These are phyloP conservation scores for Irpex sp. DNA, from an alignment of 1,284 basidiomycete species.

Conservation along the genomic window DNA sequence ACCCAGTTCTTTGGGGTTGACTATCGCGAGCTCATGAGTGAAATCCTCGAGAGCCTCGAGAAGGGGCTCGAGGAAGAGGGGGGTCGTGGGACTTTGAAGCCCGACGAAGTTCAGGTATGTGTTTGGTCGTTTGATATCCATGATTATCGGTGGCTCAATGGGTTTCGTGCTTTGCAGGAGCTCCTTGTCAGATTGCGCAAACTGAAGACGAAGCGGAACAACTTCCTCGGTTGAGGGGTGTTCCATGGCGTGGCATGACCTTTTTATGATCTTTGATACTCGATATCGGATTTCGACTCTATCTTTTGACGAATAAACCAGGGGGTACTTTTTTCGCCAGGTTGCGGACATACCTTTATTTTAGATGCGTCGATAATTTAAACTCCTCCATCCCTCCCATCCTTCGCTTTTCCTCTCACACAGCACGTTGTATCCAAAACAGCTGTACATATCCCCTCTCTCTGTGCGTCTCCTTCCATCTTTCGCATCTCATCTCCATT, in stretches of 20 bases:
- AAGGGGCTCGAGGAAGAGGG: constrained; percentile 67
- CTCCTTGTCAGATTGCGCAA: constrained; percentile 56
- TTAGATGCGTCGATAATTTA: not conserved
- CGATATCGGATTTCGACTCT: not conserved
- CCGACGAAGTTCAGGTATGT: constrained; percentile 68
- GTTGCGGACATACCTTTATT: not conserved
- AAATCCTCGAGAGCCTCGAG: constrained; percentile 77
- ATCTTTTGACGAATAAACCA: not conserved
- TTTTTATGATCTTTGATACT: not conserved
- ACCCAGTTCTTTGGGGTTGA: constrained; percentile 82
- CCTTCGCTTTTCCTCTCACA: too few species aligned
- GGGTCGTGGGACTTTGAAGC: constrained; percentile 54
- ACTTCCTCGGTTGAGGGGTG: constrained; percentile 18
- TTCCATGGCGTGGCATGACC: not conserved
- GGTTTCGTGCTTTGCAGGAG: constrained; percentile 40
- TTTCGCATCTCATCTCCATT: too few species aligned
- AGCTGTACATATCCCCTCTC: not conserved
- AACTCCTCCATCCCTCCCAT: not conserved
- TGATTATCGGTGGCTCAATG: constrained; percentile 1
- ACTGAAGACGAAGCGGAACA: constrained; percentile 45
- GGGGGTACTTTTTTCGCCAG: not conserved
- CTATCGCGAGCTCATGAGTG: constrained; percentile 69
- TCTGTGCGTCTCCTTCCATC: too few species aligned
- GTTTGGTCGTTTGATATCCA: constrained; percentile 1
- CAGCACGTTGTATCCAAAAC: not conserved